Evolutionary conservation across 768 basidiomycete genomes (phyloP).

Genomic region (Melanogaster broomeanus): DNA sequence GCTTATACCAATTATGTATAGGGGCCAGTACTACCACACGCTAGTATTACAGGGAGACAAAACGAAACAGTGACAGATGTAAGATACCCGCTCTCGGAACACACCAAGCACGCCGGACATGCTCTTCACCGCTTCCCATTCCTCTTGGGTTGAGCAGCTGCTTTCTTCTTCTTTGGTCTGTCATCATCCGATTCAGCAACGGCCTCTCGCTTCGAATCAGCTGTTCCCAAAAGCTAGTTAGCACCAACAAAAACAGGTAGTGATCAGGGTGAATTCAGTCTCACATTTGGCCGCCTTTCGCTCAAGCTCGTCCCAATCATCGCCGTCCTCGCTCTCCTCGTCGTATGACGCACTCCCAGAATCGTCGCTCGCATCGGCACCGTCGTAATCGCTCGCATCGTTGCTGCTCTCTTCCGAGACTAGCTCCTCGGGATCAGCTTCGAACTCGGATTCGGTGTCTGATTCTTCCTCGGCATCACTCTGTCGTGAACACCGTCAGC

Average conservation of each 20-base stretch:
- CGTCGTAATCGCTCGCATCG: slow-evolving; percentile 57
- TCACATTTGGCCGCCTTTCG: slow-evolving; percentile 86
- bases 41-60: slow-evolving; percentile 4
- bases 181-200: slow-evolving; percentile 52
- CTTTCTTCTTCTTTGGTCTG: slow-evolving; percentile 47
- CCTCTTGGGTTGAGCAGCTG: slow-evolving; percentile 38
- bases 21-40: not conserved
- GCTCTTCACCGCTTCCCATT: slow-evolving; percentile 42
- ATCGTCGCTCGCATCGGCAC: slow-evolving; percentile 53
- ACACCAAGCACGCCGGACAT: slow-evolving; percentile 4
- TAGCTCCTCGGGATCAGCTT: slow-evolving; percentile 46
- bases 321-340: slow-evolving; percentile 71
- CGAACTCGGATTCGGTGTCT: slow-evolving; percentile 70
- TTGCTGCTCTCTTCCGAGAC: slow-evolving; percentile 45
- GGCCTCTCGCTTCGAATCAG: slow-evolving; percentile 49
- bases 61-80: slow-evolving; percentile 4
- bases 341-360: slow-evolving; percentile 68
- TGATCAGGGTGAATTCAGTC: slow-evolving; percentile 8
- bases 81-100: slow-evolving; percentile 5
- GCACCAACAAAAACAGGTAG: not conserved
- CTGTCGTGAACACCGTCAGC: slow-evolving; percentile 42
- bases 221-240: slow-evolving; percentile 25
- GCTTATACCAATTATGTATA: not conserved
- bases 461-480: slow-evolving; percentile 64
- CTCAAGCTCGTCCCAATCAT: slow-evolving; percentile 97